Evolutionary conservation across 331 rosid genomes (phyloP).

Genomic region (Rhamnella rubrinervis): DNA sequence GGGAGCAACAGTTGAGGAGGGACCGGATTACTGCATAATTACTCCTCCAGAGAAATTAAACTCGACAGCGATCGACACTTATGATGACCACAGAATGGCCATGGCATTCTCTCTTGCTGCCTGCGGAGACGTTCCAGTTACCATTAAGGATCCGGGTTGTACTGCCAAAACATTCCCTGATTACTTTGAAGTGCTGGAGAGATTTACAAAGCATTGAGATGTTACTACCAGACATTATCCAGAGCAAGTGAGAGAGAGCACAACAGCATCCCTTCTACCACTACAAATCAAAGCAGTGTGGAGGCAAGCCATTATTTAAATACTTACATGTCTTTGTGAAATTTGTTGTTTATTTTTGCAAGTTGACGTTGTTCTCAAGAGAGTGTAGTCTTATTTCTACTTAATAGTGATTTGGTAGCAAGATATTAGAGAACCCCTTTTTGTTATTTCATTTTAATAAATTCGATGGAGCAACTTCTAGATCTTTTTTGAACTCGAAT

Average conservation of each 20-base stretch:
- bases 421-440: background rate
- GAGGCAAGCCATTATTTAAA: conserved; percentile 33
- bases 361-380: conserved; percentile 24
- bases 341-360: conserved; percentile 29
- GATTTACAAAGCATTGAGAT: conserved; percentile 65
- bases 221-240: conserved; percentile 7
- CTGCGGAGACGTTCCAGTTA: conserved; percentile 87
- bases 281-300: conserved; percentile 36
- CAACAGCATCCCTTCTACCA: conserved; percentile 1
- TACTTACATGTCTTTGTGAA: conserved; percentile 11
- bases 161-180: conserved; percentile 96
- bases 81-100: conserved; percentile 99
- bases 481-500: background rate
- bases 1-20: conserved; percentile 98
- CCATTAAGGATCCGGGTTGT: conserved; percentile 97
- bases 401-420: background rate
- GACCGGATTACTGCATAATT: conserved; percentile 91
- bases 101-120: conserved; percentile 99
- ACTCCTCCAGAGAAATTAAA: conserved; percentile 91
- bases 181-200: conserved; percentile 86
- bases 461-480: background rate
- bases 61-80: conserved; percentile 81
- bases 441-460: background rate
- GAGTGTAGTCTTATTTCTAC: background rate
- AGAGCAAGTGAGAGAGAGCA: background rate